Conservation (phyloP, 1,284 basidiomycete species). For the Chondrostereum purpureum region DNA sequence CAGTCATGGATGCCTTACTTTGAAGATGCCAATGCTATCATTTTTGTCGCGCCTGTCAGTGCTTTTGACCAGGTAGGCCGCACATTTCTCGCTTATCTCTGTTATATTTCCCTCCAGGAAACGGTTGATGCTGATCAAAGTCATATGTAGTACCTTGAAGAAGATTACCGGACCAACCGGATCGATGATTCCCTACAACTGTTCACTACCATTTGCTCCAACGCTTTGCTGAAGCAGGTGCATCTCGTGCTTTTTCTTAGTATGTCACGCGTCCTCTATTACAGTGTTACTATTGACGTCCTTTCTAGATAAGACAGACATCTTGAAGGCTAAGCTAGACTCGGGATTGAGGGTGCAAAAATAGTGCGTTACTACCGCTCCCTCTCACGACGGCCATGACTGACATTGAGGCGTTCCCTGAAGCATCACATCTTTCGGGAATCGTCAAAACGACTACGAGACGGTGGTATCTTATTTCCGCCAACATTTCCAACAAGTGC, state of each 20-base stretch:
- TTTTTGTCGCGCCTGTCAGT: conserved; percentile 80
- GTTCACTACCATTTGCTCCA: conserved; percentile 79
- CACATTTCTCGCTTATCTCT: conserved; percentile 6
- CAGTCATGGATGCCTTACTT: conserved; percentile 79
- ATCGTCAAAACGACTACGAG: conserved; percentile 73
- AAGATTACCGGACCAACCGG: conserved; percentile 74
- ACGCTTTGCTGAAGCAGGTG: conserved; percentile 67
- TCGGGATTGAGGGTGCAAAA: conserved; percentile 63
- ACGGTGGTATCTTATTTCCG: conserved; percentile 77
- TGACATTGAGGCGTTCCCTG: too few relatives aligned
- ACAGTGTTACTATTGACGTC: conserved; percentile 11
- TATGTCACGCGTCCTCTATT: conserved; percentile 27
- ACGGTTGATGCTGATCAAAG: neutral
- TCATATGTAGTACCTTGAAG: conserved; percentile 62
- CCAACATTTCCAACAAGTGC: conserved; percentile 76
- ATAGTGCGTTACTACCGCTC: conserved; percentile 47
- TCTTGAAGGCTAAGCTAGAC: conserved; percentile 63
- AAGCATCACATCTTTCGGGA: conserved; percentile 77
- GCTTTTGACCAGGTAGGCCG: conserved; percentile 72
- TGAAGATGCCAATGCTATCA: conserved; percentile 80
- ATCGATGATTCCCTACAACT: conserved; percentile 81
- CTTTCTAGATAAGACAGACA: conserved; percentile 65
- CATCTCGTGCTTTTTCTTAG: conserved; percentile 77
- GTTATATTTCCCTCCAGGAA: neutral
- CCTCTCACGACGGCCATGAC: too few relatives aligned